Conservation (phyloP, 2,329 filamentous ascomycete genomes). For the Fusarium gaditjirri region DNA sequence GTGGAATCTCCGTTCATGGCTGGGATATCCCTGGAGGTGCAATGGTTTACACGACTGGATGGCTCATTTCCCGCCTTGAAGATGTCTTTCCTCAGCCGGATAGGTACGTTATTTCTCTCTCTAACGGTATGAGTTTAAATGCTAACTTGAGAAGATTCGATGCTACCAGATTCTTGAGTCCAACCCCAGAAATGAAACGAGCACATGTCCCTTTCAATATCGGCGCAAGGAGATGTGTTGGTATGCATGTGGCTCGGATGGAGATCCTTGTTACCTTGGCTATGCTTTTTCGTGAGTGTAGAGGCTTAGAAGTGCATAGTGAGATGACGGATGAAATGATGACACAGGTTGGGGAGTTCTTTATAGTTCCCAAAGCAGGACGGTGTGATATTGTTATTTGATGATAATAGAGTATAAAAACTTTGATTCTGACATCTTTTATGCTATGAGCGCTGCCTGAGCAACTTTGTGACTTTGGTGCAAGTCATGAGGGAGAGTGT, state of each 20-base stretch:
- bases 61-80: conserved; percentile 5
- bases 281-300: neutral
- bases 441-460: too few species aligned
- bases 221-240: conserved; percentile 1
- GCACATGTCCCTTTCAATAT: conserved; percentile 13
- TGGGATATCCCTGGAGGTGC: neutral
- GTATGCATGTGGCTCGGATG: conserved; percentile 13
- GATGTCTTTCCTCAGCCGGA: neutral
- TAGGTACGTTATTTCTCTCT: accelerated
- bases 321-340: neutral
- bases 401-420: too few species aligned
- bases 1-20: neutral
- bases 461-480: too few species aligned
- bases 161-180: neutral
- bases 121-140: accelerated
- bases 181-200: neutral
- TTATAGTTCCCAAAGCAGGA: neutral
- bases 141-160: neutral
- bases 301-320: neutral
- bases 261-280: neutral
- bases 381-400: accelerated
- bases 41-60: conserved; percentile 13
- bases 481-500: too few species aligned
- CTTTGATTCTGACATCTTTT: too few species aligned
- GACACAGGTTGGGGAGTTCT: neutral